phyloP scores from a whole-genome alignment of 805 yeast species.

The Starmerella floris region DNA sequence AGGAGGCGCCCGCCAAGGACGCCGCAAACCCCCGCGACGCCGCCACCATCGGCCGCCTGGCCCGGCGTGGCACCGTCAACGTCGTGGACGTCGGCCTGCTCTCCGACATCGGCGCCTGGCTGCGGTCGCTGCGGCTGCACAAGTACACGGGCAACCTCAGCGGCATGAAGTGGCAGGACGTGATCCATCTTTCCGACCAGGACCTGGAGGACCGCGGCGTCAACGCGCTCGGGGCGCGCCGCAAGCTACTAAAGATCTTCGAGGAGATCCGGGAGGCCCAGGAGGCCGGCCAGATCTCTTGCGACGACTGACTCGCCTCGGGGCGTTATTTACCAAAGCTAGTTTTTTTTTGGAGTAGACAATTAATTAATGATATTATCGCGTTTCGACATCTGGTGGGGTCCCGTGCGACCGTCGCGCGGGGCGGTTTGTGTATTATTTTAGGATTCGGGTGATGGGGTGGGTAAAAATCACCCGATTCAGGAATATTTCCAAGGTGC shows the following conservation, averaged over 20 bases:
- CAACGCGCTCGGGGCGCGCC: slow-evolving; percentile 86
- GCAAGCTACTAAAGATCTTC: slow-evolving; percentile 85
- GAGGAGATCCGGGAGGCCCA: slow-evolving; percentile 56
- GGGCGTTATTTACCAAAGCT: too few relatives aligned
- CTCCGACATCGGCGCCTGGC: slow-evolving; percentile 78
- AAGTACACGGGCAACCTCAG: slow-evolving; percentile 80
- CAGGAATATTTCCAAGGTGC: too few relatives aligned
- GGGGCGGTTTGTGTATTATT: too few relatives aligned
- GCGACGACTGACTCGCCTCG: too few relatives aligned
- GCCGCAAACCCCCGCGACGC: not conserved
- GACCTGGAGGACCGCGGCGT: slow-evolving; percentile 71
- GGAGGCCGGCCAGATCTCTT: slow-evolving; percentile 22
- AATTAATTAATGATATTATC: too few relatives aligned
- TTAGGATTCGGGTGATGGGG: too few relatives aligned
- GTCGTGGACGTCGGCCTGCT: slow-evolving; percentile 31
- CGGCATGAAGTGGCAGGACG: slow-evolving; percentile 62
- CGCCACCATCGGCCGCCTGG: slow-evolving; percentile 1
- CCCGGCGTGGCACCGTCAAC: slow-evolving; percentile 10
- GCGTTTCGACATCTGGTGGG: too few relatives aligned
- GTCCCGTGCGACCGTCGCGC: too few relatives aligned
- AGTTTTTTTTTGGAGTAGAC: too few relatives aligned
- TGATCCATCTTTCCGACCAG: slow-evolving; percentile 57
- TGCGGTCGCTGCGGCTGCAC: slow-evolving; percentile 77
- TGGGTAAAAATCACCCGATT: too few relatives aligned
- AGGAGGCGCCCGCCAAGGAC: not conserved